These are phyloP conservation scores for Leishmania braziliensis DNA, from an alignment of 208 protist genomes.

Conservation along the genomic window DNA sequence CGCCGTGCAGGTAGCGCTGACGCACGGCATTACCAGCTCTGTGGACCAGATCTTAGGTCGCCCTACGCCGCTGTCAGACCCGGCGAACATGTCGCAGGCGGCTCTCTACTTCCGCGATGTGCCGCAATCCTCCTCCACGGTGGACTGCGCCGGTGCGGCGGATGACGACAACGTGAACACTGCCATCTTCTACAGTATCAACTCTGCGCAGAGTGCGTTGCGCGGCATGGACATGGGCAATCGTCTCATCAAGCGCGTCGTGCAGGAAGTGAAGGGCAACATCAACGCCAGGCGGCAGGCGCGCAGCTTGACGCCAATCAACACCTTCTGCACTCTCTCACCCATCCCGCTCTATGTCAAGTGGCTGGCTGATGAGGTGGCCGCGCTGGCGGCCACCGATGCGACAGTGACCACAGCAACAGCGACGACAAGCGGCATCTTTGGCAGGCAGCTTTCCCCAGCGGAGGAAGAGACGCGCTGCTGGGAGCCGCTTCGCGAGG, in stretches of 20 bases:
- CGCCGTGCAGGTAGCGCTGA: conserved; percentile 83
- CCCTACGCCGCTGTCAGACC: conserved; percentile 46
- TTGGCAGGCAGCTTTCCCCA: conserved; percentile 27
- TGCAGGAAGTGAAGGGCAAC: conserved; percentile 70
- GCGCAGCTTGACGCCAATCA: conserved; percentile 45
- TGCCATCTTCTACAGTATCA: conserved; percentile 91
- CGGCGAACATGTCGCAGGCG: conserved; percentile 27
- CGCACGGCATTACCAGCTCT: conserved; percentile 53
- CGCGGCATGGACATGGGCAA: conserved; percentile 88
- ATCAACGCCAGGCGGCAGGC: conserved; percentile 56
- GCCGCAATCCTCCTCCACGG: background rate
- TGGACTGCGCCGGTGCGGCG: background rate
- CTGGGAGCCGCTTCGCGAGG: conserved; percentile 41
- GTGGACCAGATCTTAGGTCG: conserved; percentile 66
- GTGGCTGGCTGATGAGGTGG: conserved; percentile 68
- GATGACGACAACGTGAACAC: conserved; percentile 63
- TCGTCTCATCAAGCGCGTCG: conserved; percentile 87
- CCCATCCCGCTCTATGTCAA: conserved; percentile 80
- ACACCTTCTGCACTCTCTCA: conserved; percentile 77
- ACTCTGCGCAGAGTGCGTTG: conserved; percentile 73
- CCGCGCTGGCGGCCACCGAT: conserved; percentile 29
- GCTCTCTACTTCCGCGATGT: conserved; percentile 23
- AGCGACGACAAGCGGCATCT: conserved; percentile 26
- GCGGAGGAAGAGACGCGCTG: conserved; percentile 30
- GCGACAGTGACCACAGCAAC: background rate